Conservation (phyloP, 1,139 yeast species). For the Pichia sp. region DNA sequence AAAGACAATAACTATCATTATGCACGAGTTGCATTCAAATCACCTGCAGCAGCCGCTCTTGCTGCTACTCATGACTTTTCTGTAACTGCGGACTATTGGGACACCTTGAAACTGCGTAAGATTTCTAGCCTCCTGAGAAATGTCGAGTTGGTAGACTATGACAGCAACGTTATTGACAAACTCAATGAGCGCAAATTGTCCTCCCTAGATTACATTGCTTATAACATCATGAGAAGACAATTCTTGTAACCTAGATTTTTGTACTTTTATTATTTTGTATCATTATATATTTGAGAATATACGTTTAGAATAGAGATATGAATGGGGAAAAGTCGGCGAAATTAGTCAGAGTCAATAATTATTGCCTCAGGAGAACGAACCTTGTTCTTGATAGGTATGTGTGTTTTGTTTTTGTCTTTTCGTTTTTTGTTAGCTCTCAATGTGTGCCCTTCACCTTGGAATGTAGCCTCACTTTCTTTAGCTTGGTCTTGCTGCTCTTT, state of each 20-base stretch:
- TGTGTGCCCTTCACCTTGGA: constrained; percentile 64
- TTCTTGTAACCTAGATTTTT: neutral
- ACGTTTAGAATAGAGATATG: neutral
- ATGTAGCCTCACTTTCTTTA: constrained; percentile 31
- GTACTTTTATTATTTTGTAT: constrained; percentile 1
- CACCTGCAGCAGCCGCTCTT: constrained; percentile 29
- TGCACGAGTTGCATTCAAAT: constrained; percentile 37
- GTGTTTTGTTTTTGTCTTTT: constrained; percentile 48
- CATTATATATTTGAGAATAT: neutral
- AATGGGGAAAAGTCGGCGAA: neutral
- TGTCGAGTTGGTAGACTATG: constrained; percentile 16
- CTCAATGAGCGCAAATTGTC: neutral
- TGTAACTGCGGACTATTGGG: constrained; percentile 43
- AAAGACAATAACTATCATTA: constrained; percentile 36
- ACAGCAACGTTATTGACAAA: neutral
- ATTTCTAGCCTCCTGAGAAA: constrained; percentile 39
- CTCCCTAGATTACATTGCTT: constrained; percentile 13
- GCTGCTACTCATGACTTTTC: constrained; percentile 43
- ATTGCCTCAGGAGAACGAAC: constrained; percentile 69
- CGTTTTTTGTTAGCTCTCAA: constrained; percentile 72
- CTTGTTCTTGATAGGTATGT: constrained; percentile 39
- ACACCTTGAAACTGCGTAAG: constrained; percentile 42
- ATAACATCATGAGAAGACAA: neutral
- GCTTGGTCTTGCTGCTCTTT: constrained; percentile 28
- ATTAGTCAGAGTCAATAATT: constrained; percentile 57